A percentile compares a stretch with the other conserved stretches of the same genome.
phyloP scores from a whole-genome alignment of 495 filamentous ascomycete genomes.

The Aspergillus wentii region DNA sequence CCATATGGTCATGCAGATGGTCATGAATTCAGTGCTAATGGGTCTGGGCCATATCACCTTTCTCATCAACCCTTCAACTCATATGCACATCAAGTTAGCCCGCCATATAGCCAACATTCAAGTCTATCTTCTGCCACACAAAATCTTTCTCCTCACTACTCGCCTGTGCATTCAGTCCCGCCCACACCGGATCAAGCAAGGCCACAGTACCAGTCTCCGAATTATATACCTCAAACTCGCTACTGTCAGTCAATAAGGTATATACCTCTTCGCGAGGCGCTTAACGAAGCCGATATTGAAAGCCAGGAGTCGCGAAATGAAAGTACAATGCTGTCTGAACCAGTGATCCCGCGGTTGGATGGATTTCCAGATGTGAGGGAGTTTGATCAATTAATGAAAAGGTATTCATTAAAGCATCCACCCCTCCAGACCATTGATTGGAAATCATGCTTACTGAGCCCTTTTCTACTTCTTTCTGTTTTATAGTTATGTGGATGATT shows the following conservation, averaged over 20 bases:
- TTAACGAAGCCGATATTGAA: conserved; percentile 37
- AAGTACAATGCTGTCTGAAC: conserved; percentile 38
- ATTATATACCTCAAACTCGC: conserved; percentile 31
- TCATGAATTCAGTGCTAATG: conserved; percentile 28
- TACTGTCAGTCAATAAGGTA: conserved; percentile 33
- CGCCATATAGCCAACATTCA: conserved; percentile 30
- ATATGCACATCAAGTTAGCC: conserved; percentile 29
- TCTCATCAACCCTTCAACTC: conserved; percentile 31
- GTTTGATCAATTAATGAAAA: conserved; percentile 51
- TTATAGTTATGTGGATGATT: conserved; percentile 41
- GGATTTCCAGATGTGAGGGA: conserved; percentile 50
- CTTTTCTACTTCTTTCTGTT: background rate
- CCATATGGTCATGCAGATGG: conserved; percentile 28
- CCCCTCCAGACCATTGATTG: background rate
- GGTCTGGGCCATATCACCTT: conserved; percentile 30
- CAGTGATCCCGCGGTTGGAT: conserved; percentile 37
- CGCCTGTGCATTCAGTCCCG: conserved; percentile 27
- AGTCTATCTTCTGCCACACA: conserved; percentile 25
- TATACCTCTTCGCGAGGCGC: conserved; percentile 28
- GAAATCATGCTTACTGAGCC: background rate
- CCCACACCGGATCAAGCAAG: conserved; percentile 26
- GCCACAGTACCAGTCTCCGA: conserved; percentile 25
- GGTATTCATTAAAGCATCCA: conserved; percentile 37
- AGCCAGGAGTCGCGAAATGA: conserved; percentile 41
- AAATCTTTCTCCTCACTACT: conserved; percentile 26